Evolutionary conservation across 345 rosid genomes (phyloP).

Genomic region (Trapa bicornis): DNA sequence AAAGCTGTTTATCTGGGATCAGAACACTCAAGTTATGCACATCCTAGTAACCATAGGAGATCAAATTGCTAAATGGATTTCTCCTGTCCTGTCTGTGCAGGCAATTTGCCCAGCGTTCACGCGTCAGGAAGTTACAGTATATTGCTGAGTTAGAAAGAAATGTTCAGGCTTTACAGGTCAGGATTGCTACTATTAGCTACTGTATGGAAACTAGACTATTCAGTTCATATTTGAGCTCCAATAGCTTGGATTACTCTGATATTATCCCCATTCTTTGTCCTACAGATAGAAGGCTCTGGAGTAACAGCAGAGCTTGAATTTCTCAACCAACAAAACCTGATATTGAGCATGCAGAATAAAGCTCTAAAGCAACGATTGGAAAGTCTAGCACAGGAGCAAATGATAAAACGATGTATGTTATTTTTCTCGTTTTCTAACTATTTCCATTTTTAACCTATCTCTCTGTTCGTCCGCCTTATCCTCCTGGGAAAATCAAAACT

Average conservation of each 20-base stretch:
- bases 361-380: slow-evolving; percentile 73
- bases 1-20: not conserved
- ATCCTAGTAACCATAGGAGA: too few species aligned
- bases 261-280: not conserved
- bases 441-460: not conserved
- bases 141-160: slow-evolving; percentile 96
- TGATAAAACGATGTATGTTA: slow-evolving; percentile 64
- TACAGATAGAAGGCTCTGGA: slow-evolving; percentile 72
- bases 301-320: slow-evolving; percentile 86
- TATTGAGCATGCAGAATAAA: slow-evolving; percentile 82
- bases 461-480: not conserved
- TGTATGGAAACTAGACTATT: not conserved
- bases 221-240: not conserved
- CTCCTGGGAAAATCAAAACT: not conserved
- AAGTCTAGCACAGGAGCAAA: slow-evolving; percentile 70
- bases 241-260: not conserved
- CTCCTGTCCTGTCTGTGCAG: slow-evolving; percentile 24
- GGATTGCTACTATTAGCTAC: slow-evolving; percentile 9
- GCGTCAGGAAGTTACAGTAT: slow-evolving; percentile 95
- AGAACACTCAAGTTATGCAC: too few species aligned
- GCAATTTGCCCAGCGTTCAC: slow-evolving; percentile 97
- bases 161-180: slow-evolving; percentile 91
- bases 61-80: not conserved
- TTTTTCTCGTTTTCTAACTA: slow-evolving; percentile 1
- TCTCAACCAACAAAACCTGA: slow-evolving; percentile 66